Base-by-base conservation (phyloP, 208 protist species). In the Angomonas ambiguus region DNA sequence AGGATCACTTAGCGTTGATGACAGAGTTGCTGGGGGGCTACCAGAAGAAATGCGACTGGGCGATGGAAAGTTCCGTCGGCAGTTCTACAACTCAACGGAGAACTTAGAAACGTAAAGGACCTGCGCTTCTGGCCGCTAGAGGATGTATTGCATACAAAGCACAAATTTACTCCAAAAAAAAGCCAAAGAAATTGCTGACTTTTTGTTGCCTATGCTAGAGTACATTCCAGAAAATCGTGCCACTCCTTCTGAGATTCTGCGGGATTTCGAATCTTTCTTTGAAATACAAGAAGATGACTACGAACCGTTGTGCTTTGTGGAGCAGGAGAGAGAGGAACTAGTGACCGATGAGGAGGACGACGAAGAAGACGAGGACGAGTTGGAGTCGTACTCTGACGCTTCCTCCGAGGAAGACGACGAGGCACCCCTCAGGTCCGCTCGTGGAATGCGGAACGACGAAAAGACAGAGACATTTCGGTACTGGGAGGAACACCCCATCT, bases 181-280 rank as follows among this genome's bases (percentile, higher is more conserved):
- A n/a, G 96, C 97, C 2, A 72, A 71, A 18, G 83, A 95, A 62
- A 93, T 99, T 51, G 78, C 83, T 8, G 70, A 93, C 24, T 99
- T 99, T 76, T 69, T 99, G 18, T 72, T 96, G 34, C 96, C 96
- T 4, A 98, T 99, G 95, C 83, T 99, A 2, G 77, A 97, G 28
- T 95, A 91, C 67, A 41, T 71, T 33, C 96, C 96, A 0, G 71
- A 91, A 51, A 77, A 83, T 18, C 76, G 97, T 62, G 90, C 87
- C 8, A 98, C 94, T 13, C 88, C 97, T 1, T 71, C 77, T 1
- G 77, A 84, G 28, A 95, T 95, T 79, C 84, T 95, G 62, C 69
- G 69, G 20, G 85, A 92, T 57, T 88, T 86, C 71, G 77, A 87
- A 45, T 61, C 74, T 70, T 95, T 95, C 74, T 95, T 95, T 45